phyloP scores from a whole-genome alignment of 2,329 filamentous ascomycete genomes.

The Cytospora mali region DNA sequence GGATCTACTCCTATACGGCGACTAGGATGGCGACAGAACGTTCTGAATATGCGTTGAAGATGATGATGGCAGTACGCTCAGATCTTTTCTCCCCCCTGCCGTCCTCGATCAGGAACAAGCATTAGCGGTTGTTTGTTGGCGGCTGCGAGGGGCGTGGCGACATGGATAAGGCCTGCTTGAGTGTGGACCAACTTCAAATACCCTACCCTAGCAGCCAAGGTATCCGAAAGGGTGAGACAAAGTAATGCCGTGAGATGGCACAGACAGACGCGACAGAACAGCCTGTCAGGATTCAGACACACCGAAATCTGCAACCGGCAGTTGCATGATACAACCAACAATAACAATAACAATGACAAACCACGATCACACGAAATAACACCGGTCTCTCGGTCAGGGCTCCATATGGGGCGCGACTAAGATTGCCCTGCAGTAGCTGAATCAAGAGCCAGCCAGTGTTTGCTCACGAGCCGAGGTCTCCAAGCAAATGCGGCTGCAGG shows the following conservation, averaged over 20 bases:
- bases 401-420: conserved; percentile 1
- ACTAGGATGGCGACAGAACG: background rate
- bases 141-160: conserved; percentile 20
- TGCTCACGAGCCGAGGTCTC: background rate
- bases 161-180: conserved; percentile 17
- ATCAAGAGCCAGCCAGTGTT: conserved; percentile 10
- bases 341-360: no score
- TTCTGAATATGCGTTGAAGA: conserved; percentile 11
- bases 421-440: conserved; percentile 1
- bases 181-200: background rate
- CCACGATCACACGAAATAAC: no score
- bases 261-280: no score
- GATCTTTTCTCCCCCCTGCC: conserved; percentile 4
- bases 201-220: no score
- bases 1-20: background rate
- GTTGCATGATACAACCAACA: background rate
- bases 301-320: background rate
- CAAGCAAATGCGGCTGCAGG: conserved; percentile 17
- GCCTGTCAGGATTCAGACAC: conserved; percentile 11
- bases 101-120: conserved; percentile 14
- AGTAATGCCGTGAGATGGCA: conserved; percentile 14
- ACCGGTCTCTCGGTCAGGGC: conserved; percentile 1
- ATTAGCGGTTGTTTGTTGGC: conserved; percentile 12
- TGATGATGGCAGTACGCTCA: conserved; percentile 18
- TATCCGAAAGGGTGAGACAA: conserved; percentile 18